A percentile compares a stretch with the other conserved stretches of the same genome.
phyloP scores from a whole-genome alignment of 2,329 filamentous ascomycete species.

The Pseudogymnoascus sp. region DNA sequence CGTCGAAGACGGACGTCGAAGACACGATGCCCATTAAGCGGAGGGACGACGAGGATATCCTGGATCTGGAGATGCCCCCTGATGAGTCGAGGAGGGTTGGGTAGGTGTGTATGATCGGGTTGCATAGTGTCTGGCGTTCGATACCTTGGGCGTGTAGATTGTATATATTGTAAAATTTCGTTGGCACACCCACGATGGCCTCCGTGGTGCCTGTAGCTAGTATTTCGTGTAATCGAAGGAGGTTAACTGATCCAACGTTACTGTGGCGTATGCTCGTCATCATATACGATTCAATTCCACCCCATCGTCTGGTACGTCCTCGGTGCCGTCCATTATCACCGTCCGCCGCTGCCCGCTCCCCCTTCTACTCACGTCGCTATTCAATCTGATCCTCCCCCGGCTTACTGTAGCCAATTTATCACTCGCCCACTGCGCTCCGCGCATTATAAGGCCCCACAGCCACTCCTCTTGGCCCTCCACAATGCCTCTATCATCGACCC shows the following conservation, averaged over 20 bases:
- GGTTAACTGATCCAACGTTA: background rate
- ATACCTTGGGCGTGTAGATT: slow-evolving; percentile 6
- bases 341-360: slow-evolving; percentile 22
- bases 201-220: background rate
- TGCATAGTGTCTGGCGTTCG: slow-evolving; percentile 9
- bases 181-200: background rate
- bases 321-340: slow-evolving; percentile 43
- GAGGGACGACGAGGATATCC: slow-evolving; percentile 9
- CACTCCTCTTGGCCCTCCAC: slow-evolving; percentile 58
- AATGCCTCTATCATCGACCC: slow-evolving; percentile 46
- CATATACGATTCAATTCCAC: slow-evolving; percentile 35
- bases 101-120: background rate
- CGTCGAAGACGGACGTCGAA: slow-evolving; percentile 3
- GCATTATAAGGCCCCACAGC: slow-evolving; percentile 53
- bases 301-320: slow-evolving; percentile 39
- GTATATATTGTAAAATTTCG: background rate
- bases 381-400: slow-evolving; percentile 50
- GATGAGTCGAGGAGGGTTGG: background rate
- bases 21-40: background rate
- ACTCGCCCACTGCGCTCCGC: slow-evolving; percentile 51
- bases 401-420: slow-evolving; percentile 45
- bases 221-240: slow-evolving; percentile 6
- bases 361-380: slow-evolving; percentile 23
- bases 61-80: slow-evolving; percentile 7
- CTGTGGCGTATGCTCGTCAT: background rate